phyloP scores from a whole-genome alignment of 805 yeast genomes.

The Yamadazyma laniorum region DNA sequence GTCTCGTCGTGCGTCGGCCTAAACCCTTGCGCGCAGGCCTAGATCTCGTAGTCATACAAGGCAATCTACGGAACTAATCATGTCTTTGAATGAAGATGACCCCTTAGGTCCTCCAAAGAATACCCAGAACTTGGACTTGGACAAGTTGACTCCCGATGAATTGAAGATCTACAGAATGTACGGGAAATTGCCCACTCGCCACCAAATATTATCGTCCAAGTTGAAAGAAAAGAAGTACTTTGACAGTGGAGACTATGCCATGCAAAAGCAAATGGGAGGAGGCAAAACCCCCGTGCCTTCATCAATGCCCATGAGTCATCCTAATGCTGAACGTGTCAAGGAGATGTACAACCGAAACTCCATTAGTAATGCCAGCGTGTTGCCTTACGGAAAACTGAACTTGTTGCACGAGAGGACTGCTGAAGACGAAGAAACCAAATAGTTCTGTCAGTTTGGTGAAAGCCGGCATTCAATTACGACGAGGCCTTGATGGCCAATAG shows the following conservation, averaged over 20 bases:
- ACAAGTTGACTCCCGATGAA: constrained; percentile 74
- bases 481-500: too few relatives aligned
- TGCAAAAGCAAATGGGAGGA: constrained; percentile 49
- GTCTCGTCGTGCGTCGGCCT: too few relatives aligned
- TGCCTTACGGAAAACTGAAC: constrained; percentile 50
- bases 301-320: constrained; percentile 43
- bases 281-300: constrained; percentile 27
- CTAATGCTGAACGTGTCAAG: constrained; percentile 58
- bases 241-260: constrained; percentile 92
- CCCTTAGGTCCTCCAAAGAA: constrained; percentile 50
- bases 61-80: too few relatives aligned
- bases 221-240: constrained; percentile 87
- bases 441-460: too few relatives aligned
- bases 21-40: too few relatives aligned
- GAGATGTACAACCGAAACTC: constrained; percentile 58
- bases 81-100: constrained; percentile 45
- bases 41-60: too few relatives aligned
- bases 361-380: constrained; percentile 46
- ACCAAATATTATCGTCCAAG: constrained; percentile 71
- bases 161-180: constrained; percentile 72
- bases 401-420: constrained; percentile 54
- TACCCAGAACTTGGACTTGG: constrained; percentile 48
- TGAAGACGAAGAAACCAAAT: constrained; percentile 18
- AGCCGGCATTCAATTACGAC: too few relatives aligned
- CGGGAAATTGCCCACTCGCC: constrained; percentile 81